Base-by-base conservation (phyloP, 1,284 basidiomycete genomes). In the Leccinum laetum region DNA sequence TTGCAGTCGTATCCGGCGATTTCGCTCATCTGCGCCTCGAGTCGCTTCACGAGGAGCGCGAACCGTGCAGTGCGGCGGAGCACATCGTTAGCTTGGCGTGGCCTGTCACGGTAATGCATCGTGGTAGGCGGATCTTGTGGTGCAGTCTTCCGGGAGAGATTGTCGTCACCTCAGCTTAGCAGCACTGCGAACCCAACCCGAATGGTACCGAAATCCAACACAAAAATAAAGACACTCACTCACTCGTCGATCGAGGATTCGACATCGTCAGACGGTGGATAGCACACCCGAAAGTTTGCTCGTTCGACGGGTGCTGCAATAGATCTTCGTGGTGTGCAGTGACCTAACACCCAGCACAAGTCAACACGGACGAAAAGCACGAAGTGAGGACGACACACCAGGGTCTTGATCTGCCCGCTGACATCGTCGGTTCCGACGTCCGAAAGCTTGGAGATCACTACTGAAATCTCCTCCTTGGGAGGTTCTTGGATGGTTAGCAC, bases 371-470 rank as follows among this genome's bases (percentile, higher is more conserved):
- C 46, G 44, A 2, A 4, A 2, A 13, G 7, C 24, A 2, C 2
- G 4, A 18, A 24, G 14, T n/a, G 53, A 14, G 5, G 1, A 21
- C 61, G 5, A 21, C 18, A 81, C 90, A 72, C 63, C 77, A 96
- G 83, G 64, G 83, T 84, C 77, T 92, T 91, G 60, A 97, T 88
- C 77, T 97, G 93, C 73, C 91, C 92, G 35, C 91, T 90, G 18
- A 96, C 88, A 75, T 97, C 94, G 59, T 97, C 95, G 67, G 97
- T 90, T 3, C 89, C 92, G 70, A 89, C 84, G 66, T 90, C 91
- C 32, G 32, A 35, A 5, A 98, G 81, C 74, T 92, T 93, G 8
- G 93, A 89, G 41, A 97, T 90, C 3, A 94, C 93, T 2, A 93
- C 85, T 5, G 92, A 91, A 4, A 96, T 89, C 70, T 97, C 95